Evolutionary conservation across 768 basidiomycete species (phyloP).

Genomic region (Kwoniella sp.): DNA sequence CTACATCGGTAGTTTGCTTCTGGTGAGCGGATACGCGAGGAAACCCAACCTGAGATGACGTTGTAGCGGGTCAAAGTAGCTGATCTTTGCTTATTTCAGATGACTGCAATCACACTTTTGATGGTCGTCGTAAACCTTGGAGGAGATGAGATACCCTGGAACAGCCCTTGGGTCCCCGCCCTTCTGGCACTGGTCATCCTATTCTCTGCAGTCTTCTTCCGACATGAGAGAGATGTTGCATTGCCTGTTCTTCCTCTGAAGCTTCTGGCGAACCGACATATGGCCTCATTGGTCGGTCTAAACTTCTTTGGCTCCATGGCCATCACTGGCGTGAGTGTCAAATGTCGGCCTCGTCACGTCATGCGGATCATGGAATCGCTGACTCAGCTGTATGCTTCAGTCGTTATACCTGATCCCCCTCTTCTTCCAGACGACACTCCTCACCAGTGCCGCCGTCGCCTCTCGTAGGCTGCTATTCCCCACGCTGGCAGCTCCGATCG

Average conservation of each 20-base stretch:
- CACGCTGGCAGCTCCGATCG: conserved; percentile 27
- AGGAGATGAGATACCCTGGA: conserved; percentile 29
- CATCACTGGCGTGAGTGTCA: conserved; percentile 24
- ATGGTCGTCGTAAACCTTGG: conserved; percentile 28
- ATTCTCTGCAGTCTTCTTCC: conserved; percentile 11
- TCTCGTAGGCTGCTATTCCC: conserved; percentile 27
- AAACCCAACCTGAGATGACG: too few species aligned
- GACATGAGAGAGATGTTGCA: conserved; percentile 23
- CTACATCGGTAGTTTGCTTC: conserved; percentile 18
- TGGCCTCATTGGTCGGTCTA: conserved; percentile 23
- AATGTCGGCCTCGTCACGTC: too few species aligned
- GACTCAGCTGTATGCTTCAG: conserved; percentile 1
- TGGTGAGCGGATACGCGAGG: too few species aligned
- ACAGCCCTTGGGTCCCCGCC: conserved; percentile 14
- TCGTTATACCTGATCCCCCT: conserved; percentile 26
- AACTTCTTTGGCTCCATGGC: conserved; percentile 32
- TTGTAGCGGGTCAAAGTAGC: too few species aligned
- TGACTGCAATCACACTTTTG: conserved; percentile 27
- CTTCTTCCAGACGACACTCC: conserved; percentile 26
- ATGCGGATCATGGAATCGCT: too few species aligned
- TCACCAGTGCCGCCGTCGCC: conserved; percentile 23
- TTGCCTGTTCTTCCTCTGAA: conserved; percentile 25
- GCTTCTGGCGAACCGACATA: conserved; percentile 22
- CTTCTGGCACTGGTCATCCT: conserved; percentile 3
- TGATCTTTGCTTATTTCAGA: conserved; percentile 14